Conservation (phyloP, 75 land plant genomes). For the Picea glauca region DNA sequence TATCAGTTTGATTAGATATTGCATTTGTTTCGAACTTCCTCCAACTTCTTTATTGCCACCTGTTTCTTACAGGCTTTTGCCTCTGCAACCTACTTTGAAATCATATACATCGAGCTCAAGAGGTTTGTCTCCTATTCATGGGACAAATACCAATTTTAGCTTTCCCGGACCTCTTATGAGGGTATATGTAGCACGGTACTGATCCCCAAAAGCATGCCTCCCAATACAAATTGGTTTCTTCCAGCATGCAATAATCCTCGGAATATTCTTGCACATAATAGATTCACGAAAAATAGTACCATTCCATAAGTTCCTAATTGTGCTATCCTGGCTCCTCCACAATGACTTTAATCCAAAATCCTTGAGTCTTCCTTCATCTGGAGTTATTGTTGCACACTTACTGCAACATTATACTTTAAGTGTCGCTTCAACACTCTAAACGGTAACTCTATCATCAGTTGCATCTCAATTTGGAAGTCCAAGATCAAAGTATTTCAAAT, state of each 20-base stretch:
- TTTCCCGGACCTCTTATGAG: constrained; percentile 71
- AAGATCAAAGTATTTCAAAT: constrained; percentile 78
- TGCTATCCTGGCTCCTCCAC: too few relatives aligned
- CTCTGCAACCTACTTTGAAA: constrained; percentile 81
- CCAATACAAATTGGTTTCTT: constrained; percentile 89
- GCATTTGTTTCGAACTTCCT: constrained; percentile 72
- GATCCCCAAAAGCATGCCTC: constrained; percentile 95
- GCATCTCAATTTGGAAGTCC: constrained; percentile 82
- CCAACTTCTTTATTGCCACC: constrained; percentile 65
- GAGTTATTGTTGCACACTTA: too few relatives aligned
- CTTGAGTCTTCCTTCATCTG: too few relatives aligned
- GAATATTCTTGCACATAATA: constrained; percentile 66
- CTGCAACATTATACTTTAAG: constrained; percentile 40
- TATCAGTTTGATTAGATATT: constrained; percentile 81
- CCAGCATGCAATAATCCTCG: constrained; percentile 77
- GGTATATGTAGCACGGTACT: constrained; percentile 83
- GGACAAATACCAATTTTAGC: constrained; percentile 79
- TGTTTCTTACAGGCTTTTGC: constrained; percentile 92
- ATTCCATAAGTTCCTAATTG: too few relatives aligned
- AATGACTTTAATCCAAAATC: too few relatives aligned
- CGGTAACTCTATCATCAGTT: constrained; percentile 76
- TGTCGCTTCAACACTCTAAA: constrained; percentile 81
- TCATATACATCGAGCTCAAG: constrained; percentile 65
- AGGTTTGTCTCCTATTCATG: constrained; percentile 38
- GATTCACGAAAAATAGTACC: constrained; percentile 91